Evolutionary conservation across 2,329 filamentous ascomycete genomes (phyloP), one percentile per base, ranked within the genome.

Genomic region (Aspergillus quadrilineatus): DNA sequence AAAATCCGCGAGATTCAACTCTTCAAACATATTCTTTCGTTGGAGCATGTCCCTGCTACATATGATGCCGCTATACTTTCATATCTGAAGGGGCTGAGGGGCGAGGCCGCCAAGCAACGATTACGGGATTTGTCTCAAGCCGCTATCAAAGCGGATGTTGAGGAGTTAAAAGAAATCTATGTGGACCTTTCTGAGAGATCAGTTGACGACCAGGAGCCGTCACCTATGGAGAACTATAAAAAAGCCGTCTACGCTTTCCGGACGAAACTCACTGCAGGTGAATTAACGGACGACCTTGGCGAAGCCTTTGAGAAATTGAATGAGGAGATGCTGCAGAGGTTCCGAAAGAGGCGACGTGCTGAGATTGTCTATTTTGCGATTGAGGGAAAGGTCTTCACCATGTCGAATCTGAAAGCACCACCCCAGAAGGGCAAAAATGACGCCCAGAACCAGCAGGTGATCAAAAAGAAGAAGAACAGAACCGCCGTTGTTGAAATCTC

Each of bases 1-100:
- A 97, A 97, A 77, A 92, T 91, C 65, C 86, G 91, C 69, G 92
- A 97, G 74, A 90, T 87, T 53, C 85, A 90, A 64, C 80, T 97
- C 10, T 84, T 97, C 69, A 93, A 94, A 73, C 86, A 95, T 77
- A 77, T 89, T 45, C 90, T 95, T 70, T 86, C 89, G 63, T 76
- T 85, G 62, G 83, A 86, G 65, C 82, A 84, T 43, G 83, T 97
- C 43, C 90, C 92, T 0, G 76, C 86, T 14, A 77, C 82, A 57
- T 84, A 93, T 74, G 86, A 90, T 57, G 76, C 83, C 46, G 80
- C 85, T 22, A 85, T 97, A 42, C 84, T 88, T 69, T 81, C 85
- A 50, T 97, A 97, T 75, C 84, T 97, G 62, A 79, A 83, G 56
- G 90, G 91, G 50, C 76, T 97, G 55, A 87, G 92, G 76, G 89